Evolutionary conservation across 371 early-diverging fungal genomes (phyloP).

Genomic region (Apophysomyces sp.): DNA sequence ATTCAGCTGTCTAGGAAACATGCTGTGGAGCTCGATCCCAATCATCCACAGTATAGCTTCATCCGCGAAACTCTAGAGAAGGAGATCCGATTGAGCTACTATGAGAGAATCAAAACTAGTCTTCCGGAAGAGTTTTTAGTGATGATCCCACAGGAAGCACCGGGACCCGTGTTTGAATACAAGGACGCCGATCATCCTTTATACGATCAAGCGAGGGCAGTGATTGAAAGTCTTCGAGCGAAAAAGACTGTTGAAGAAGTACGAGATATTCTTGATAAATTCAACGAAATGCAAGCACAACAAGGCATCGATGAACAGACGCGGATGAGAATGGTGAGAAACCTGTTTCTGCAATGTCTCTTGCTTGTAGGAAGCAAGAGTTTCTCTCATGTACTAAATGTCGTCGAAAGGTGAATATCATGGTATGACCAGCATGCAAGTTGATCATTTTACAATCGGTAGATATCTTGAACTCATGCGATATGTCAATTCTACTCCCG

Average conservation of each 20-base stretch:
- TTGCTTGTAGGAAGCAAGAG: slow-evolving; percentile 87
- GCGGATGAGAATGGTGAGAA: slow-evolving; percentile 54
- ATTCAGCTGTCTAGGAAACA: slow-evolving; percentile 31
- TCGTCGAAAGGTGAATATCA: slow-evolving; percentile 72
- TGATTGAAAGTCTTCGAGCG: slow-evolving; percentile 58
- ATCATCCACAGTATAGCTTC: slow-evolving; percentile 61
- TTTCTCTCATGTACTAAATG: slow-evolving; percentile 90
- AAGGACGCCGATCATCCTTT: slow-evolving; percentile 49
- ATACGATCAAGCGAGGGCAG: slow-evolving; percentile 56
- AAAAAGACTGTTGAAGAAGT: slow-evolving; percentile 69
- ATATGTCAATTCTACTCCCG: slow-evolving; percentile 55
- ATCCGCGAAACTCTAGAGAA: slow-evolving; percentile 84
- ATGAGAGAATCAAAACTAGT: slow-evolving; percentile 80
- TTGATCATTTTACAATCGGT: neutral
- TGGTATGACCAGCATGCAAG: neutral
- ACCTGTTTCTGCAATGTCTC: slow-evolving; percentile 79
- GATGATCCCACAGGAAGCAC: slow-evolving; percentile 66
- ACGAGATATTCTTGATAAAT: slow-evolving; percentile 42
- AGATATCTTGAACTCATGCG: slow-evolving; percentile 74
- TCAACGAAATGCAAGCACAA: slow-evolving; percentile 37
- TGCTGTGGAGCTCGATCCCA: slow-evolving; percentile 40
- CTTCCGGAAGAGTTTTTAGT: slow-evolving; percentile 66
- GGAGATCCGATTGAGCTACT: slow-evolving; percentile 79
- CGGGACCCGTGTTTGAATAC: slow-evolving; percentile 70
- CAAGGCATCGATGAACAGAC: slow-evolving; percentile 32